These are phyloP conservation scores for Cenchrus americanus DNA, from an alignment of 176 grass and related monocot genomes.

Conservation along the genomic window DNA sequence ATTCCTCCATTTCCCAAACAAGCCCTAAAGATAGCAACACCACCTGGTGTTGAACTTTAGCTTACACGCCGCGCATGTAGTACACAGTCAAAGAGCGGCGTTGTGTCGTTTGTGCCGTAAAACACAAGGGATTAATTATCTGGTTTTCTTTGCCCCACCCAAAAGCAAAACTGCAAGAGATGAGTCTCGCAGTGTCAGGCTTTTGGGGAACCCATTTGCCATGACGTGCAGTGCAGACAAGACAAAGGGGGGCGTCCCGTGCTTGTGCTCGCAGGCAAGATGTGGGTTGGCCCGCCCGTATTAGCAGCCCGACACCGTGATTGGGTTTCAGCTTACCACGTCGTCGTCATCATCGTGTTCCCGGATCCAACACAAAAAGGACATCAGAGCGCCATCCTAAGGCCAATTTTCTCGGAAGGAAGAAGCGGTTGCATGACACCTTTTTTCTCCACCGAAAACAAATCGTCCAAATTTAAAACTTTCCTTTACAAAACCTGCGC, in stretches of 20 bases:
- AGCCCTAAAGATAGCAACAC: too few relatives aligned
- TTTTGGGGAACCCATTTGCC: slow-evolving; percentile 40
- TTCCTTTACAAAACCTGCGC: too few relatives aligned
- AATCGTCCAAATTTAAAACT: too few relatives aligned
- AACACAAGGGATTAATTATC: neutral
- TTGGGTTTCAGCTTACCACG: neutral
- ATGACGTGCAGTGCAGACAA: slow-evolving; percentile 24
- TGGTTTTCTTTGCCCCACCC: neutral
- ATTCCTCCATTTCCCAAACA: too few relatives aligned
- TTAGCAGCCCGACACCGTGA: slow-evolving; percentile 11
- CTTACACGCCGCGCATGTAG: neutral
- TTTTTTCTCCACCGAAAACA: too few relatives aligned
- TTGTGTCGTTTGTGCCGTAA: neutral
- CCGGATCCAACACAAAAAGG: neutral
- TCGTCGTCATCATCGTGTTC: slow-evolving; percentile 30
- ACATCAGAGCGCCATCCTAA: neutral
- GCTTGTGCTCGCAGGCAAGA: too few relatives aligned
- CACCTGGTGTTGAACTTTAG: too few relatives aligned
- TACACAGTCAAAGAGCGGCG: too few relatives aligned
- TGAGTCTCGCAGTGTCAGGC: neutral
- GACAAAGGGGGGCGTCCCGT: neutral
- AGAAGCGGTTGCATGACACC: too few relatives aligned
- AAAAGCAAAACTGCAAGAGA: neutral
- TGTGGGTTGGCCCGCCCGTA: too few relatives aligned
- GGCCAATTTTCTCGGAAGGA: too few relatives aligned